Base-by-base conservation (phyloP, 805 yeast species). In the Metschnikowia koreensis region DNA sequence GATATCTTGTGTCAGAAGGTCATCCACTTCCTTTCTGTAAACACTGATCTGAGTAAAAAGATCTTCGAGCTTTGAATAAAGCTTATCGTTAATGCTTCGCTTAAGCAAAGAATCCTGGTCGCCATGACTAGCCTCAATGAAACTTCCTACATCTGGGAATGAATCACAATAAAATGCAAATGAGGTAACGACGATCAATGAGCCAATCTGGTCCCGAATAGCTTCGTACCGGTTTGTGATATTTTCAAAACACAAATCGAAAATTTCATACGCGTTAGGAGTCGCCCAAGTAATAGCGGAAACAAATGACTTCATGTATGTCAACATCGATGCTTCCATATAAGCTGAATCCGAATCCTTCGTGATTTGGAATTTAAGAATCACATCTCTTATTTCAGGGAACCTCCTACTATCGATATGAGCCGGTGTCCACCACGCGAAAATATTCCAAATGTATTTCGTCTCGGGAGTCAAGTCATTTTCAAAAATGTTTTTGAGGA, bases 401-500 rank as follows among this genome's bases (percentile, higher is more conserved):
- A 81, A 77, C 52, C 97, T 77, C 63, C 97, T 79, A 45, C 76
- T 57, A 65, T 89, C 96, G 38, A 83, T 73, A 58, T 81, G 84
- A 0, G 82, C 66, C 0, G 90, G 87, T 1, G 83, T 62, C 87
- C 90, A 86, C 86, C 89, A 85, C 3, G 86, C 74, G 46, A 89
- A 80, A 0, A 89, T 79, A 36, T 76, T 75, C 97, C 97, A 94
- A 39, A 87, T 82, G 16, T 77, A 80, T 38, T 77, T 68, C 3
- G 84, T 86, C 33, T 91, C 94, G 3, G 90, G 96, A 1, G 89
- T 80, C 50, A 93, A 66, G 43, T 85, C 89, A 34, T 76, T 69
- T 7, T 74, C 70, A 34, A 89, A 73, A 5, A 84, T 76, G 0
- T 63, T 57, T 0, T 62, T 59, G 39, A 88, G 64, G 51, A 81